Conservation (phyloP, 192 early-diverging fungal genomes). For the Mycoemilia scoparia region DNA sequence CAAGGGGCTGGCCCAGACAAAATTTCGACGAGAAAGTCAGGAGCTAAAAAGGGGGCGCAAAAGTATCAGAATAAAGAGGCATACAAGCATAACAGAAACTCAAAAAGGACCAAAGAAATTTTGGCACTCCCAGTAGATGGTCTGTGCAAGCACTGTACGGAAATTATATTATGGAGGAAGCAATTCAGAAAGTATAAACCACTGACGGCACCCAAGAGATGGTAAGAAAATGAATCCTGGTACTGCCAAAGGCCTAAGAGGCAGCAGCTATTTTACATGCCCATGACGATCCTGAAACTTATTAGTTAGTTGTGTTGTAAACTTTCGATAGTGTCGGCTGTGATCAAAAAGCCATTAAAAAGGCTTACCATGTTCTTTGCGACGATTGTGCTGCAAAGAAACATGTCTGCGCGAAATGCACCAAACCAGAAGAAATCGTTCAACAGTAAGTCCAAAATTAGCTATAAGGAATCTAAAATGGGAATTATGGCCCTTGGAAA, state of each 20-base stretch:
- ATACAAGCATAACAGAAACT: conserved; percentile 73
- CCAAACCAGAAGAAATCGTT: conserved; percentile 46
- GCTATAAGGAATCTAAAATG: not conserved
- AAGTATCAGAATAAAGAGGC: conserved; percentile 81
- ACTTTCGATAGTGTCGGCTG: conserved; percentile 45
- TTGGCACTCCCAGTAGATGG: conserved; percentile 61
- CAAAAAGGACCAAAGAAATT: conserved; percentile 57
- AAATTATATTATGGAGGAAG: conserved; percentile 69
- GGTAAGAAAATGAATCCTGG: conserved; percentile 7
- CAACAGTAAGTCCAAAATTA: not conserved
- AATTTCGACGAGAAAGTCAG: conserved; percentile 16
- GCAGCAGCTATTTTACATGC: not conserved
- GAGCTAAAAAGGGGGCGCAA: conserved; percentile 53
- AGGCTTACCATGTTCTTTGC: conserved; percentile 93
- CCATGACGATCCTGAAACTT: not conserved
- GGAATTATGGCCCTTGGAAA: not conserved
- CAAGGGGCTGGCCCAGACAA: conserved; percentile 7
- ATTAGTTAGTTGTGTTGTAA: no score
- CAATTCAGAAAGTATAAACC: conserved; percentile 96
- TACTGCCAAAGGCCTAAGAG: not conserved
- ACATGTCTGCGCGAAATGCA: conserved; percentile 86
- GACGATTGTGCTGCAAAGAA: conserved; percentile 59
- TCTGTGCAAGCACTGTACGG: conserved; percentile 54
- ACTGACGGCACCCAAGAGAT: conserved; percentile 76
- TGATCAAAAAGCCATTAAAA: conserved; percentile 62